phyloP scores from a whole-genome alignment of 176 grass and related monocot genomes.

The bread wheat (Triticum aestivum) region DNA sequence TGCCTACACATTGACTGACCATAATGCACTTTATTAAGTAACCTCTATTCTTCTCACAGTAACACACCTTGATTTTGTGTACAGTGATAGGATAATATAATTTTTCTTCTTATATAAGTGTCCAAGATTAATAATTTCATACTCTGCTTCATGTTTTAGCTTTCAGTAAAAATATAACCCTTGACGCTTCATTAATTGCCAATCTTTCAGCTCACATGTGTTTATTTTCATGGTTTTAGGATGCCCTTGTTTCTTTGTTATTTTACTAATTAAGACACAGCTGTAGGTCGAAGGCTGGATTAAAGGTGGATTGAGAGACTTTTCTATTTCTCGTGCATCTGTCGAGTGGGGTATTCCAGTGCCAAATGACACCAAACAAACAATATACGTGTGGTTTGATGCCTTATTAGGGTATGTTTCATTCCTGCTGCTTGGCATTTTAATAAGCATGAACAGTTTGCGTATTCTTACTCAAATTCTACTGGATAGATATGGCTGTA shows the following conservation, averaged over 20 bases:
- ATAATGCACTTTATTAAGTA: slow-evolving; percentile 15
- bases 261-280: slow-evolving; percentile 50
- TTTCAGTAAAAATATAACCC: not conserved
- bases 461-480: not conserved
- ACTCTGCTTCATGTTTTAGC: not conserved
- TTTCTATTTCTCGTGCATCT: slow-evolving; percentile 89
- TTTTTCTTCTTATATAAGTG: not conserved
- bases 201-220: slow-evolving; percentile 10
- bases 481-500: slow-evolving; percentile 8
- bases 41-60: not conserved
- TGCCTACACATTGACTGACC: slow-evolving; percentile 5
- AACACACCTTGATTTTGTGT: slow-evolving; percentile 3
- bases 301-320: slow-evolving; percentile 91
- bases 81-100: not conserved
- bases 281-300: slow-evolving; percentile 99
- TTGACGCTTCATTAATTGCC: not conserved
- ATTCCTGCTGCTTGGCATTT: slow-evolving; percentile 27
- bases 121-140: slow-evolving; percentile 15
- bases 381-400: slow-evolving; percentile 99
- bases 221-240: slow-evolving; percentile 16
- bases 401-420: slow-evolving; percentile 84
- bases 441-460: slow-evolving; percentile 4
- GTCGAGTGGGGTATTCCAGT: slow-evolving; percentile 99
- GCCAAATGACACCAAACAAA: slow-evolving; percentile 90
- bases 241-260: slow-evolving; percentile 8